Evolutionary conservation across 345 rosid species (phyloP).

Genomic region (Ceriops zippeliana): DNA sequence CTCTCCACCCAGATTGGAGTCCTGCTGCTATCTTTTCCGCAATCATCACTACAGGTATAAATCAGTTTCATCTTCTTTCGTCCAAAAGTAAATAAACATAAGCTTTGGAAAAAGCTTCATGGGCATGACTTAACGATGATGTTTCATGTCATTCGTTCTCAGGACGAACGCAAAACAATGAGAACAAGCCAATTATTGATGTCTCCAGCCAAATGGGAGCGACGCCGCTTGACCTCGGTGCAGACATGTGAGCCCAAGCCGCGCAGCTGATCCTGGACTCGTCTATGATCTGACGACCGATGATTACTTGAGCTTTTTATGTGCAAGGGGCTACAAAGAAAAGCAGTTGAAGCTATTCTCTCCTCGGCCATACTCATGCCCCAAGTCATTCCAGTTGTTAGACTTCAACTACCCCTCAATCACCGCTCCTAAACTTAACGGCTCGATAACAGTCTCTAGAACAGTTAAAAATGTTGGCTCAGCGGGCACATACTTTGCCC

Average conservation of each 20-base stretch:
- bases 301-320: conserved; percentile 46
- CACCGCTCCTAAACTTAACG: conserved; percentile 26
- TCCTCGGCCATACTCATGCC: conserved; percentile 25
- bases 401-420: conserved; percentile 61
- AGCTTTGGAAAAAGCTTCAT: not conserved
- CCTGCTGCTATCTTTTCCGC: conserved; percentile 49
- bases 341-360: conserved; percentile 15
- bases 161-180: conserved; percentile 34
- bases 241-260: conserved; percentile 45
- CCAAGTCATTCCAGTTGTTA: conserved; percentile 14
- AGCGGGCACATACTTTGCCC: conserved; percentile 30
- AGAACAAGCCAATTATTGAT: conserved; percentile 18
- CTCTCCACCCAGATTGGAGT: conserved; percentile 46
- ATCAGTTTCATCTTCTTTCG: not conserved
- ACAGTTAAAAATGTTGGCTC: conserved; percentile 48
- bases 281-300: conserved; percentile 32
- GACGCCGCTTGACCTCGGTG: conserved; percentile 47
- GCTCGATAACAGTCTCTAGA: conserved; percentile 21
- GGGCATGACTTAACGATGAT: not conserved
- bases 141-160: not conserved
- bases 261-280: conserved; percentile 52
- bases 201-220: conserved; percentile 21
- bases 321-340: conserved; percentile 33
- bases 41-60: conserved; percentile 45
- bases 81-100: too few relatives aligned